Evolutionary conservation across 2,329 filamentous ascomycete species (phyloP).

Genomic region (Anthostomella pinea): DNA sequence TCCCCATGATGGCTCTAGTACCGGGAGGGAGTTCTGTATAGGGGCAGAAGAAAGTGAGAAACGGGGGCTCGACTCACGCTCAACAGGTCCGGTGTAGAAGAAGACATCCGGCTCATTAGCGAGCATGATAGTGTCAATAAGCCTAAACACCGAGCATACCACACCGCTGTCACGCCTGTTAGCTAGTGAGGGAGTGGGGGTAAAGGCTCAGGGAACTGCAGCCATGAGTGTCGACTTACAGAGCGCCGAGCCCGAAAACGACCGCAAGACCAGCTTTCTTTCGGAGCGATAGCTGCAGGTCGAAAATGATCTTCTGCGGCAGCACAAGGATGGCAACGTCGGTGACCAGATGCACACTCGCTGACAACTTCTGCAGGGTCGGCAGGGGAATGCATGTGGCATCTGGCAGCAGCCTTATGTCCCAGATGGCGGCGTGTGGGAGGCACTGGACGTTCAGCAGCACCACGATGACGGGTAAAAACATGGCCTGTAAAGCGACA

Average conservation of each 20-base stretch:
- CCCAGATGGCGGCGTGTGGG: slow-evolving; percentile 27
- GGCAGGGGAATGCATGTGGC: slow-evolving; percentile 40
- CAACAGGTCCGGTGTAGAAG: no score
- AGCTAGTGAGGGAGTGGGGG: no score
- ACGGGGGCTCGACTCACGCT: no score
- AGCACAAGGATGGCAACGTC: slow-evolving; percentile 40
- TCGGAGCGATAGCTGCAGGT: slow-evolving; percentile 37
- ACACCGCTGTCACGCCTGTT: no score
- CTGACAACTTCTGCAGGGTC: slow-evolving; percentile 39
- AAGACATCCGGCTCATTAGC: no score
- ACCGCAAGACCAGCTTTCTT: slow-evolving; percentile 39
- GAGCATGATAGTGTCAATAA: no score
- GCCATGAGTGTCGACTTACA: no score
- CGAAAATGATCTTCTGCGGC: slow-evolving; percentile 39
- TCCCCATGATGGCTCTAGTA: no score
- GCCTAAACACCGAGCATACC: no score
- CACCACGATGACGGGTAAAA: slow-evolving; percentile 21
- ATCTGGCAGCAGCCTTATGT: slow-evolving; percentile 22
- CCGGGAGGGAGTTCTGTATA: no score
- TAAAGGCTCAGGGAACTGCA: no score
- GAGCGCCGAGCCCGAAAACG: slow-evolving; percentile 42
- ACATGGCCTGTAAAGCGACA: slow-evolving; percentile 20
- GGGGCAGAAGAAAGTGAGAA: no score
- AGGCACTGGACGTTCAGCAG: slow-evolving; percentile 26
- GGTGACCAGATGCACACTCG: slow-evolving; percentile 40